Evolutionary conservation across 805 yeast genomes (phyloP).

Genomic region (Scheffersomyces amazonensis): DNA sequence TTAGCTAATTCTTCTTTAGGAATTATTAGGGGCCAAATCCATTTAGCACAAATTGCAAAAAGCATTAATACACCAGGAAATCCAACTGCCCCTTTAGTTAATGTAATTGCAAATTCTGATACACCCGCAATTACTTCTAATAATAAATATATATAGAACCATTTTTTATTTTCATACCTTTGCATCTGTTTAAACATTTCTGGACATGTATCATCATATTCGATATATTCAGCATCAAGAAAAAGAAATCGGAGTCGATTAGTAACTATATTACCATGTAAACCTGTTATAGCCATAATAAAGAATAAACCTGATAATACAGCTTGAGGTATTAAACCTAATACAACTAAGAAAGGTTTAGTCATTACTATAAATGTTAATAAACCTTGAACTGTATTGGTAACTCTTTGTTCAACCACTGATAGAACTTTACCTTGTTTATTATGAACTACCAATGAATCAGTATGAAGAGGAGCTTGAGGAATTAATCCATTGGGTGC

Average conservation of each 20-base stretch:
- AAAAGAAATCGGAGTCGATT: slow-evolving; percentile 60
- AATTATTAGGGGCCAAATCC: slow-evolving; percentile 61
- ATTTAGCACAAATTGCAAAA: slow-evolving; percentile 59
- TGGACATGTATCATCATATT: slow-evolving; percentile 35
- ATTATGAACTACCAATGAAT: slow-evolving; percentile 62
- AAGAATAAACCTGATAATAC: slow-evolving; percentile 90
- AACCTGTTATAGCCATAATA: slow-evolving; percentile 85
- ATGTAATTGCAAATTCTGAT: slow-evolving; percentile 81
- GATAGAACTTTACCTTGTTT: slow-evolving; percentile 35
- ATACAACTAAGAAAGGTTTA: slow-evolving; percentile 75
- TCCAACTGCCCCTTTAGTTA: slow-evolving; percentile 89
- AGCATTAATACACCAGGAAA: slow-evolving; percentile 83
- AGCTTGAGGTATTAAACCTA: slow-evolving; percentile 88
- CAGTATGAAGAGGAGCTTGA: slow-evolving; percentile 93
- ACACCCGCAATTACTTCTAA: slow-evolving; percentile 68
- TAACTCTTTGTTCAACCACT: slow-evolving; percentile 87
- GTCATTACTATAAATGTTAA: slow-evolving; percentile 85
- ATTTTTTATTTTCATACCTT: slow-evolving; percentile 31
- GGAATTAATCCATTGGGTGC: slow-evolving; percentile 97
- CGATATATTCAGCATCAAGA: slow-evolving; percentile 48
- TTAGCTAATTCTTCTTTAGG: slow-evolving; percentile 55
- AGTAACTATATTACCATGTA: slow-evolving; percentile 64
- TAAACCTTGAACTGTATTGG: slow-evolving; percentile 82
- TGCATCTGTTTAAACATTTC: slow-evolving; percentile 29
- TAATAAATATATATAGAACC: slow-evolving; percentile 53